These are phyloP conservation scores for Chlorella sp. DNA, from an alignment of 139 green algal species.

Conservation along the genomic window DNA sequence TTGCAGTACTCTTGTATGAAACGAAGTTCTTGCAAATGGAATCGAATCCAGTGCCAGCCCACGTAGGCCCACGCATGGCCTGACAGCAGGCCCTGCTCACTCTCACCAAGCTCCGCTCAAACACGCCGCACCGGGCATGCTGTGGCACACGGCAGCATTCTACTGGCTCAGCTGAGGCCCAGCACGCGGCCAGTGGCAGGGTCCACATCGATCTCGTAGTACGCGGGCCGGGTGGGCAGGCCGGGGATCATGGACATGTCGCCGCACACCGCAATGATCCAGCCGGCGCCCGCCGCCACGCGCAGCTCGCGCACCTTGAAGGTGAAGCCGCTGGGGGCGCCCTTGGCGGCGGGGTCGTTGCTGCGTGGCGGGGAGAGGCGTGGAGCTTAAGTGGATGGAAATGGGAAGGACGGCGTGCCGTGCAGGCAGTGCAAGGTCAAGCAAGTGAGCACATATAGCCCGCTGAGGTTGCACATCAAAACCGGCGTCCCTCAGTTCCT, in stretches of 20 bases:
- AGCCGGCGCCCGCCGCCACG: constrained; percentile 89
- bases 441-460: no score
- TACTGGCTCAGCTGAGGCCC: constrained; percentile 72
- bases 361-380: constrained; percentile 1
- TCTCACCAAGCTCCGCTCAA: no score
- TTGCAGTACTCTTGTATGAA: background rate
- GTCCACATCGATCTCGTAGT: constrained; percentile 87
- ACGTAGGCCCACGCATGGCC: no score
- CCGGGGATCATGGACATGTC: constrained; percentile 96
- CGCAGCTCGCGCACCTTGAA: constrained; percentile 92
- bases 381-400: no score
- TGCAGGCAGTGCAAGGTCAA: background rate
- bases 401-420: background rate
- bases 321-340: constrained; percentile 87
- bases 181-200: constrained; percentile 75
- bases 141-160: background rate
- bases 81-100: no score
- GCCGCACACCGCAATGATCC: constrained; percentile 92
- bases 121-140: no score
- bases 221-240: constrained; percentile 88
- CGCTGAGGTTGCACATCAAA: no score
- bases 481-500: no score
- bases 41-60: no score
- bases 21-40: background rate
- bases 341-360: constrained; percentile 49